Conservation (phyloP, 345 rosid genomes). For the Euphorbia tirucalli region DNA sequence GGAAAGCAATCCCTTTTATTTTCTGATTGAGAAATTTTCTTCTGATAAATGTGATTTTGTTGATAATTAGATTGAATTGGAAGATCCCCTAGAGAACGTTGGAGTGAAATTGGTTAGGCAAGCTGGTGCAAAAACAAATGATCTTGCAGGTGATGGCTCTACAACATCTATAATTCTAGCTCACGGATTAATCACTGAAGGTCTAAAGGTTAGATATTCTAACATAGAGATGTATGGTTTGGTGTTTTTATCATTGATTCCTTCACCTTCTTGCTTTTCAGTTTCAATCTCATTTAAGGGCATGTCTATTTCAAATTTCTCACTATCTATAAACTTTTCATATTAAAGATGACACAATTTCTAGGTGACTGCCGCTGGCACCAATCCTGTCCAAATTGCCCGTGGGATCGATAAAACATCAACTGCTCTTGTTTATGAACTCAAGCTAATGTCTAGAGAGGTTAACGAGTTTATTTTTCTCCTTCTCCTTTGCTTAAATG, state of each 20-base stretch:
- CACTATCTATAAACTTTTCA: background rate
- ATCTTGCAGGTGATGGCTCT: constrained; percentile 94
- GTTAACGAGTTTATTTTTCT: constrained; percentile 27
- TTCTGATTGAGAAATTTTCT: background rate
- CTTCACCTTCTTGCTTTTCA: too few species aligned
- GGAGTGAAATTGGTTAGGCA: constrained; percentile 97
- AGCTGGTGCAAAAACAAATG: constrained; percentile 94
- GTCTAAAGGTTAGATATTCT: constrained; percentile 57
- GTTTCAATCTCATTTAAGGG: background rate
- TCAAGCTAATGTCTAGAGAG: constrained; percentile 84
- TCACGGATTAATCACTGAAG: constrained; percentile 84
- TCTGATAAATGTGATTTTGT: constrained; percentile 5
- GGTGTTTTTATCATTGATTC: too few species aligned
- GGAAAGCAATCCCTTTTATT: too few species aligned
- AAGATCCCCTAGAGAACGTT: constrained; percentile 88
- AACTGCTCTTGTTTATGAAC: constrained; percentile 75
- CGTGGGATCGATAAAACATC: constrained; percentile 84
- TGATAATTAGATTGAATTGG: constrained; percentile 70
- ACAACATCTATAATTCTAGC: constrained; percentile 89
- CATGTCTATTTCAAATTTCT: background rate
- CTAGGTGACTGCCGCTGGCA: constrained; percentile 82
- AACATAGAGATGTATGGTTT: background rate
- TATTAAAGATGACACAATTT: constrained; percentile 22
- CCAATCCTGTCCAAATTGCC: constrained; percentile 74
- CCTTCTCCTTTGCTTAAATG: background rate